phyloP scores from a whole-genome alignment of 1,284 basidiomycete species.

The Cystobasidiaceae sp. region DNA sequence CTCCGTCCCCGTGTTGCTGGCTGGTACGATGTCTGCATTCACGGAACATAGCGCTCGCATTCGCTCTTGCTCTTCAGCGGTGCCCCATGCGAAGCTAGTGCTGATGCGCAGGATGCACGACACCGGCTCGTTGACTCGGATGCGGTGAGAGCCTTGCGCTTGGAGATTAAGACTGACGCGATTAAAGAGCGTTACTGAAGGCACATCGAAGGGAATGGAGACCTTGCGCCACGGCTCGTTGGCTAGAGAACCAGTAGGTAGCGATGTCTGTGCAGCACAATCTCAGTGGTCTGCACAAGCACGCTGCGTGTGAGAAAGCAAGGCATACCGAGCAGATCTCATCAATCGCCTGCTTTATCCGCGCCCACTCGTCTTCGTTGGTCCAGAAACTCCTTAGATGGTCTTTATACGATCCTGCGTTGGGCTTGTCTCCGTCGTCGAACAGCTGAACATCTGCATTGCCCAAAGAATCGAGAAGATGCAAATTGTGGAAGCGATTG shows the following conservation, averaged over 20 bases:
- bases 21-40: too few relatives aligned
- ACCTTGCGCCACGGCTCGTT: slow-evolving; percentile 61
- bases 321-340: slow-evolving; percentile 44
- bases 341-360: slow-evolving; percentile 46
- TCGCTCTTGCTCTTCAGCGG: slow-evolving; percentile 50
- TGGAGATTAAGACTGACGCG: slow-evolving; percentile 30
- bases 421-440: background rate
- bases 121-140: slow-evolving; percentile 75
- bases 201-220: slow-evolving; percentile 72
- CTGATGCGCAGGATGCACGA: slow-evolving; percentile 59
- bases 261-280: background rate
- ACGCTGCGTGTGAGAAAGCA: background rate
- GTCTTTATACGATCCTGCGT: slow-evolving; percentile 5
- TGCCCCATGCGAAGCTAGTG: slow-evolving; percentile 68
- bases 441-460: too few relatives aligned
- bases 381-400: background rate
- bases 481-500: background rate
- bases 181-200: slow-evolving; percentile 56
- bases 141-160: slow-evolving; percentile 40
- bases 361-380: background rate
- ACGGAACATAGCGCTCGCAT: background rate
- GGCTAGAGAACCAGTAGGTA: slow-evolving; percentile 40
- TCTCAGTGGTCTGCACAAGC: too few relatives aligned
- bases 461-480: background rate
- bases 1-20: too few relatives aligned